Percentiles rank a stretch among this genome's conserved stretches.
Evolutionary conservation across 768 basidiomycete genomes (phyloP).

Genomic region (Russula ochroleuca): DNA sequence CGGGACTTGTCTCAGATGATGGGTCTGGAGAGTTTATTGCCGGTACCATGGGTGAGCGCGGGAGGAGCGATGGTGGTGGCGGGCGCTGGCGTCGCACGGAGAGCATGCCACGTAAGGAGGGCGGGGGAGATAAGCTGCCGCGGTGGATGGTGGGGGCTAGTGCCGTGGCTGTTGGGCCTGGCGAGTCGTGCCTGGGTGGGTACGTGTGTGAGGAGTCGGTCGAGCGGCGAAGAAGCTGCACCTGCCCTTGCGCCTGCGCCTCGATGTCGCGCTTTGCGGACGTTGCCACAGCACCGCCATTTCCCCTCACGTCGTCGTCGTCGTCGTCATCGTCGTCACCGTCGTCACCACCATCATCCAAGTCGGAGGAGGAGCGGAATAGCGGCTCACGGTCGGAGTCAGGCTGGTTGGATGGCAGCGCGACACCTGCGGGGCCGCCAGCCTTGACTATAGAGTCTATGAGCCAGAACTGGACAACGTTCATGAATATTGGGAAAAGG

Average conservation of each 20-base stretch:
- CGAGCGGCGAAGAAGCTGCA: slow-evolving; percentile 38
- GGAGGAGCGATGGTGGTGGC: slow-evolving; percentile 30
- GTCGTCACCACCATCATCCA: slow-evolving; percentile 25
- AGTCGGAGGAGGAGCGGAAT: slow-evolving; percentile 50
- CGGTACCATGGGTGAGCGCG: slow-evolving; percentile 25
- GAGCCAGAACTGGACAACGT: slow-evolving; percentile 89
- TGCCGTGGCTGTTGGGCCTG: slow-evolving; percentile 22
- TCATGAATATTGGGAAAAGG: slow-evolving; percentile 85
- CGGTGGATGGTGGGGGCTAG: slow-evolving; percentile 38
- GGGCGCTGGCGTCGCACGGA: slow-evolving; percentile 20
- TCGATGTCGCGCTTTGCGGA: slow-evolving; percentile 41
- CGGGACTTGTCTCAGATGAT: slow-evolving; percentile 11
- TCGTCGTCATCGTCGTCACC: slow-evolving; percentile 28
- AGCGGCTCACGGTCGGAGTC: slow-evolving; percentile 53
- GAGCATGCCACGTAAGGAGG: slow-evolving; percentile 13
- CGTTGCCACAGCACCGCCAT: not conserved
- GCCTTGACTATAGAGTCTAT: slow-evolving; percentile 92
- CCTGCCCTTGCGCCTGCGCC: slow-evolving; percentile 40
- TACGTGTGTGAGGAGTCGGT: slow-evolving; percentile 47
- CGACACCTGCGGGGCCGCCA: slow-evolving; percentile 37
- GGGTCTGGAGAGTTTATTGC: slow-evolving; percentile 22
- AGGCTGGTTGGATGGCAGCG: slow-evolving; percentile 41
- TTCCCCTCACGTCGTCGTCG: not conserved
- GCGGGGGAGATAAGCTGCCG: slow-evolving; percentile 29
- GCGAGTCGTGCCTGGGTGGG: slow-evolving; percentile 51